These are phyloP conservation scores for Pseudocercospora musae DNA, from an alignment of 2,329 filamentous ascomycete species.

Conservation along the genomic window DNA sequence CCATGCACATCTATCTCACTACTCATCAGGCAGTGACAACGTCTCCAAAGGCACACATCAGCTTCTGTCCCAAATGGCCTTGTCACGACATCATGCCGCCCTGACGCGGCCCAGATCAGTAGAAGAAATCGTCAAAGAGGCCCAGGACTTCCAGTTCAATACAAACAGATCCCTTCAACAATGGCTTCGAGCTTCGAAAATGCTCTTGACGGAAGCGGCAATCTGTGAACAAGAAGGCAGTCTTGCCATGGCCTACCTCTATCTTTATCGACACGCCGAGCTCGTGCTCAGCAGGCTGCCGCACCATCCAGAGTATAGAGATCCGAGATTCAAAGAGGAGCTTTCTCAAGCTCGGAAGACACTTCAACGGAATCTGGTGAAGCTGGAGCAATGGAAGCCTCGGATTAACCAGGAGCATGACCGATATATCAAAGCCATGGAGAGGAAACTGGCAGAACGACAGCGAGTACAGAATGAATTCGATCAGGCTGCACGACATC, in stretches of 20 bases:
- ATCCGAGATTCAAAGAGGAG: constrained; percentile 55
- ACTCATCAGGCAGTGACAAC: neutral
- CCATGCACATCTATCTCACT: neutral
- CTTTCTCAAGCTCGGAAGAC: constrained; percentile 58
- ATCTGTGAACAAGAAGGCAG: constrained; percentile 86
- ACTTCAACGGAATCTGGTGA: constrained; percentile 62
- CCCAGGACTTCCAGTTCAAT: constrained; percentile 79
- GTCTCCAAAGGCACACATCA: neutral
- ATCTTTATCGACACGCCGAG: constrained; percentile 83
- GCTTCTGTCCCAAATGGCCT: constrained; percentile 23
- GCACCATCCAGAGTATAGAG: constrained; percentile 71
- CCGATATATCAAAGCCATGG: constrained; percentile 59
- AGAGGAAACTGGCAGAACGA: constrained; percentile 36
- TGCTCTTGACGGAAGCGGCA: constrained; percentile 59
- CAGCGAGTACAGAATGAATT: constrained; percentile 24
- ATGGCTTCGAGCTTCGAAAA: constrained; percentile 32
- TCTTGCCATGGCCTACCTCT: constrained; percentile 80
- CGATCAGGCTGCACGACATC: constrained; percentile 13
- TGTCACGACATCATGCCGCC: constrained; percentile 30
- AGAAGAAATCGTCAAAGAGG: constrained; percentile 72
- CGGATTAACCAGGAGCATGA: constrained; percentile 68
- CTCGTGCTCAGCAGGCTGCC: constrained; percentile 75
- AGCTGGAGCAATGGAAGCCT: constrained; percentile 76
- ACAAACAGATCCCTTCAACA: constrained; percentile 64
- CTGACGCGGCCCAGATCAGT: constrained; percentile 49